Evolutionary conservation across 2,329 filamentous ascomycete genomes (phyloP).

Genomic region (Fusarium penzigii): DNA sequence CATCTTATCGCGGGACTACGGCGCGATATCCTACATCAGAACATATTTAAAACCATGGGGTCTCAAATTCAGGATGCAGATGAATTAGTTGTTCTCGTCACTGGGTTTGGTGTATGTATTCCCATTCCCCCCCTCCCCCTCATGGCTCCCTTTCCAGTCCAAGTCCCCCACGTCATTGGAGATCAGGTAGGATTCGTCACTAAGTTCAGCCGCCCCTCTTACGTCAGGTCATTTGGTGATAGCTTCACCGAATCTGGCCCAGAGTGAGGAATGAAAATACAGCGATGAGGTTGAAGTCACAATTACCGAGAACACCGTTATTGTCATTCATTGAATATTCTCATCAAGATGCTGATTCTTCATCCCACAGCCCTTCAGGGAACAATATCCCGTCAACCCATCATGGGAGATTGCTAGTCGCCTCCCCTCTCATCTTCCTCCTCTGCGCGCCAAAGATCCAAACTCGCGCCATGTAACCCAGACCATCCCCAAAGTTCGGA

Average conservation of each 20-base stretch:
- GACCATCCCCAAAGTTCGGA: constrained; percentile 52
- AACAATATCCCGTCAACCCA: constrained; percentile 72
- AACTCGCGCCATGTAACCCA: constrained; percentile 28
- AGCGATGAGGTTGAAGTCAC: too few relatives aligned
- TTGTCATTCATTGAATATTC: too few relatives aligned
- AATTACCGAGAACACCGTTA: too few relatives aligned
- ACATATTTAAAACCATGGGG: constrained; percentile 31
- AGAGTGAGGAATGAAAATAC: too few relatives aligned
- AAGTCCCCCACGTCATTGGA: neutral
- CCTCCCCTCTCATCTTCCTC: constrained; percentile 66
- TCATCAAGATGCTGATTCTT: constrained; percentile 14
- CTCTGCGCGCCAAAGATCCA: constrained; percentile 45
- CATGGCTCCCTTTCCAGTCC: constrained; percentile 1
- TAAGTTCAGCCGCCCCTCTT: too few relatives aligned
- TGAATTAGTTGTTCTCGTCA: constrained; percentile 60
- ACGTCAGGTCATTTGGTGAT: too few relatives aligned
- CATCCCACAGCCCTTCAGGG: constrained; percentile 67
- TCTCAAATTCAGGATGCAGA: constrained; percentile 40
- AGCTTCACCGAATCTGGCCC: too few relatives aligned
- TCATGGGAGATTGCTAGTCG: constrained; percentile 75
- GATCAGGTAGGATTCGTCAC: too few relatives aligned
- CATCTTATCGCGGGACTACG: too few relatives aligned
- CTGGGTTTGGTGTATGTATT: constrained; percentile 59
- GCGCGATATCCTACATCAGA: too few relatives aligned
- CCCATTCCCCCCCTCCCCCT: constrained; percentile 6